Evolutionary conservation across 495 filamentous ascomycete species (phyloP), one percentile per base, ranked within the genome.

Genomic region (Xylaria scruposa): DNA sequence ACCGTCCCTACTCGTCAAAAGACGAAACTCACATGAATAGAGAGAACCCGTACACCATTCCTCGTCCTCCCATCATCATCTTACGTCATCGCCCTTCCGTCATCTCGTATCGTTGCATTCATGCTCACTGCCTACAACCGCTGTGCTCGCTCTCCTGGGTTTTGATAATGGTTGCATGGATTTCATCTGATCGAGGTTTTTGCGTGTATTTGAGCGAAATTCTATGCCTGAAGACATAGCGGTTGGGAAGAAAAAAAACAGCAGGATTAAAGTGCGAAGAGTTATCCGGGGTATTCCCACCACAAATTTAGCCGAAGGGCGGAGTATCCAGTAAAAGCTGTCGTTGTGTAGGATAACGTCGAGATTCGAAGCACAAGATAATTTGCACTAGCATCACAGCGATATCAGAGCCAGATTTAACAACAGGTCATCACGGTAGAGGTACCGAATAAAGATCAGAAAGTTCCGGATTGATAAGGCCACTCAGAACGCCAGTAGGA

Each of bases 291-390:
- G 40, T 64, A 71, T 69, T 59, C 56, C 76, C 71, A 78, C 77
- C 70, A 72, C 31, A 59, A 69, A 66, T 60, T 61, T 59, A 67
- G 65, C 38, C 64, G 51, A 71, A 66, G 36, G 38, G 38, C 17
- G 70, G 70, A 62, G 49, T 71, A 71, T 71, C 70, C 70, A 66
- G 71, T 68, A 56, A 71, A 70, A 62, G 59, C 68, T 74, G 75
- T 63, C 53, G 24, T 31, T 36, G 33, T 74, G 72, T 17, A 67
- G 70, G 53, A 66, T 29, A 49, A 49, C 31, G 51, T 59, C 51
- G 51, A 71, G 24, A 46, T 58, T 19, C 51, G 40, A 56, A 71
- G 61, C 60, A 71, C 33, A 60, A 60, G 62, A 61, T 33, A 24
- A 36, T 46, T 33, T 64, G 46, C 46, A 59, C 60, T 26, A 44